These are phyloP conservation scores for Plantago major DNA, from an alignment of 257 asterid genomes.

Conservation along the genomic window DNA sequence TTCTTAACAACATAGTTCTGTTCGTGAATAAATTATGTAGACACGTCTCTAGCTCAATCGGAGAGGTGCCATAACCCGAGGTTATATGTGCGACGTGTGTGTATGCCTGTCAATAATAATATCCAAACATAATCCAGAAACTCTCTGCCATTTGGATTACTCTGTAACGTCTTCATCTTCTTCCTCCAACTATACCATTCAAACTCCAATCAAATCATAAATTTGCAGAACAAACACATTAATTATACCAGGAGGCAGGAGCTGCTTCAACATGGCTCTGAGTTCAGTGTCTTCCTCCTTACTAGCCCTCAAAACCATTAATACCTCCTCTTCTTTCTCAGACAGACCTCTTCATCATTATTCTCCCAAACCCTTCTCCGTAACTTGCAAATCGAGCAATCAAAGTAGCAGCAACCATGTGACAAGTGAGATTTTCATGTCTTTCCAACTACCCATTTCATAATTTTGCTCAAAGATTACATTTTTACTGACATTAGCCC, in stretches of 20 bases:
- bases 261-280: conserved; percentile 50
- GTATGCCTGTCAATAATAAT: not conserved
- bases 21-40: too few relatives aligned
- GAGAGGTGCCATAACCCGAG: too few relatives aligned
- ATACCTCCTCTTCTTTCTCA: conserved; percentile 27
- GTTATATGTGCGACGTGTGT: not conserved
- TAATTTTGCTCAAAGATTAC: not conserved
- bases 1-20: too few relatives aligned
- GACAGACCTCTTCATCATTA: conserved; percentile 20
- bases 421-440: conserved; percentile 26
- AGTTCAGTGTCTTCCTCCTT: conserved; percentile 41
- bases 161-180: conserved; percentile 7
- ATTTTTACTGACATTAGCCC: not conserved
- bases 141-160: not conserved
- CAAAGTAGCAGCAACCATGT: conserved; percentile 21
- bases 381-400: conserved; percentile 30
- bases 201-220: not conserved
- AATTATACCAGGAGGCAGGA: not conserved
- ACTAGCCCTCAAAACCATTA: conserved; percentile 43
- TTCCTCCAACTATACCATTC: too few relatives aligned
- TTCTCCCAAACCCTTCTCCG: conserved; percentile 36
- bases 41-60: too few relatives aligned
- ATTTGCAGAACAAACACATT: not conserved
- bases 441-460: not conserved
- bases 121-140: not conserved